phyloP scores from a whole-genome alignment of 2,329 filamentous ascomycete genomes.

The Scedosporium apiospermum region DNA sequence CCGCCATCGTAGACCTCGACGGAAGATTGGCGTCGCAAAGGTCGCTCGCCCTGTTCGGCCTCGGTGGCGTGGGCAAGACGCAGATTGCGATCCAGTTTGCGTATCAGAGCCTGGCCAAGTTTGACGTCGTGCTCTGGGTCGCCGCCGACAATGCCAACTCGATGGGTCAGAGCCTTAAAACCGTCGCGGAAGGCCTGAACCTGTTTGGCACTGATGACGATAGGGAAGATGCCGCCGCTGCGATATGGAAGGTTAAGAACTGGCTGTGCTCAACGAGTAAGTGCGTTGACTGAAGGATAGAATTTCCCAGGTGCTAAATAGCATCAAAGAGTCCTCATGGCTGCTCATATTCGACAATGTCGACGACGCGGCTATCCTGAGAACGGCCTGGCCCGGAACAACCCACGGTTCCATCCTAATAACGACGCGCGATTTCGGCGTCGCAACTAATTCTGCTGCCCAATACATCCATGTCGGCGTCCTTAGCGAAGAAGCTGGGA shows the following conservation, averaged over 20 bases:
- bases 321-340: slow-evolving; percentile 2
- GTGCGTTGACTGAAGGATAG: background rate
- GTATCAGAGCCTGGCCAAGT: slow-evolving; percentile 12
- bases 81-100: slow-evolving; percentile 19
- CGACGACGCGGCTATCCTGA: slow-evolving; percentile 16
- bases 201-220: slow-evolving; percentile 10
- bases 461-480: background rate
- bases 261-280: slow-evolving; percentile 15
- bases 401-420: slow-evolving; percentile 15
- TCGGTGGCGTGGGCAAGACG: slow-evolving; percentile 21
- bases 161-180: slow-evolving; percentile 14
- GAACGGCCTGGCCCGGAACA: slow-evolving; percentile 15
- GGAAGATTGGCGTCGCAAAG: slow-evolving; percentile 6
- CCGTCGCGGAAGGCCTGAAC: slow-evolving; percentile 10
- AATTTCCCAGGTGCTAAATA: background rate
- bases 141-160: slow-evolving; percentile 12
- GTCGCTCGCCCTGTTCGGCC: slow-evolving; percentile 19
- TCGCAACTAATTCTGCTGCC: slow-evolving; percentile 6
- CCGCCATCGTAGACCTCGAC: background rate
- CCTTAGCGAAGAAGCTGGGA: background rate
- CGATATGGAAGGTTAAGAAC: slow-evolving; percentile 15
- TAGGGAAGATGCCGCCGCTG: slow-evolving; percentile 11
- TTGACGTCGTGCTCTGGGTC: slow-evolving; percentile 15
- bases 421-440: slow-evolving; percentile 14
- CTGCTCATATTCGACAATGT: slow-evolving; percentile 21